phyloP scores from a whole-genome alignment of 2,329 filamentous ascomycete species.

The Penicillium glabrum region DNA sequence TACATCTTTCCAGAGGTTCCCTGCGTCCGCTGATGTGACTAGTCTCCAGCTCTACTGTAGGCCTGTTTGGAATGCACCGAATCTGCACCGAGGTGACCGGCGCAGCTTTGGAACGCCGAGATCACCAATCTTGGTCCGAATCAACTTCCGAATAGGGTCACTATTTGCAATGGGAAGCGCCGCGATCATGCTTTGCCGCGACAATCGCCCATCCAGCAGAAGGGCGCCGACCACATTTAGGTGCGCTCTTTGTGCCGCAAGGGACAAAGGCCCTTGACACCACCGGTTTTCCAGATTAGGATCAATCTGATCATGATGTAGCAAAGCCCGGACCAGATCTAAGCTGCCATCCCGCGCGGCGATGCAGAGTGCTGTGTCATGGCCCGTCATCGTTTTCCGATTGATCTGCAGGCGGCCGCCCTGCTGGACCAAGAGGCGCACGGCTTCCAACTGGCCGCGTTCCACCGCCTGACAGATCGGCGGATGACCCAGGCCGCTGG shows the following conservation, averaged over 20 bases:
- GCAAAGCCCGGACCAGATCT: not conserved
- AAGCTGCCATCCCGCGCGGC: not conserved
- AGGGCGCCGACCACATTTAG: not conserved
- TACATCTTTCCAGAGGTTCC: no score
- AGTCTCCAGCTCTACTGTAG: not conserved
- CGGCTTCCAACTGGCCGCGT: not conserved
- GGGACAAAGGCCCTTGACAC: not conserved
- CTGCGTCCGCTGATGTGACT: not conserved
- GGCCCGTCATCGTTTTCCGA: not conserved
- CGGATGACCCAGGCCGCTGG: not conserved
- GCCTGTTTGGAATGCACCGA: not conserved
- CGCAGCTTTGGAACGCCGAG: not conserved
- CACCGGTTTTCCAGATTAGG: not conserved
- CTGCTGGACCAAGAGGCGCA: not conserved
- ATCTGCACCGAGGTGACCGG: not conserved
- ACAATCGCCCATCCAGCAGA: not conserved
- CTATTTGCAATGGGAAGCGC: not conserved
- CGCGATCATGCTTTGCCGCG: not conserved
- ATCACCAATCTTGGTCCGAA: not conserved
- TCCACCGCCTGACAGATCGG: not conserved
- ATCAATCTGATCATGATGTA: not conserved
- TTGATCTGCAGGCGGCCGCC: not conserved
- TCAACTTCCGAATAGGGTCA: not conserved
- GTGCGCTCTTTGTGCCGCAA: not conserved
- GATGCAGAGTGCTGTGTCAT: conserved; percentile 1